phyloP scores from a whole-genome alignment of 202 grass and related monocot genomes.

The Schoenoplectus tabernaemontani region DNA sequence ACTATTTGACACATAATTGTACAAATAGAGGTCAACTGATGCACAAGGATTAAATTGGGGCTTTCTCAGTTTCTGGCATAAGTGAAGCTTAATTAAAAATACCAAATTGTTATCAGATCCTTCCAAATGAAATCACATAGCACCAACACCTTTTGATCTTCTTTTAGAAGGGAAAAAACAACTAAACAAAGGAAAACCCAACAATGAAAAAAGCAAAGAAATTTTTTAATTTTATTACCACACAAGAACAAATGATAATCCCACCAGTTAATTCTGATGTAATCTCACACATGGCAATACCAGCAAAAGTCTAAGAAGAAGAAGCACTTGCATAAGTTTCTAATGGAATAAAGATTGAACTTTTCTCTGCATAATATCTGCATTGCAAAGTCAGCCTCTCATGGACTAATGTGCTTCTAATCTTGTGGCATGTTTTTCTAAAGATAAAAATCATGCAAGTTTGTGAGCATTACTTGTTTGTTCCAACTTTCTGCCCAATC shows the following conservation, averaged over 20 bases:
- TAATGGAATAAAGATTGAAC: too few relatives aligned
- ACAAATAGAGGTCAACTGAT: neutral
- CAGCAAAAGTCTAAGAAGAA: too few relatives aligned
- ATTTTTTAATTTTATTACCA: constrained; percentile 46
- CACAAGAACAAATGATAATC: constrained; percentile 81
- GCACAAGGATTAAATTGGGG: neutral
- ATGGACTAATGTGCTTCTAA: too few relatives aligned
- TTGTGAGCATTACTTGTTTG: too few relatives aligned
- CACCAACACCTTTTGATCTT: constrained; percentile 44
- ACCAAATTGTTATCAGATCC: constrained; percentile 71
- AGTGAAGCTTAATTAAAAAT: constrained; percentile 19
- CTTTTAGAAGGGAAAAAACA: neutral
- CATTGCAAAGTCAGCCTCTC: too few relatives aligned
- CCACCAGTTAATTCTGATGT: constrained; percentile 71
- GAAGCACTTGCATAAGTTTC: too few relatives aligned
- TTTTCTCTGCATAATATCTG: too few relatives aligned
- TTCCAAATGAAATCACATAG: constrained; percentile 72
- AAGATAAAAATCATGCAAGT: too few relatives aligned
- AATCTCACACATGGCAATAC: constrained; percentile 89
- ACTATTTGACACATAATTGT: neutral
- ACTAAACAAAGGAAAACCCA: too few relatives aligned
- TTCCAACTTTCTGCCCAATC: too few relatives aligned
- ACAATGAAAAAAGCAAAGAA: constrained; percentile 4
- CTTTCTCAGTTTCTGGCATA: neutral
- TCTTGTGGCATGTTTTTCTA: too few relatives aligned